These are phyloP conservation scores for Sarocladiaceae sp. DNA, from an alignment of 2,329 filamentous ascomycete genomes.

Conservation along the genomic window DNA sequence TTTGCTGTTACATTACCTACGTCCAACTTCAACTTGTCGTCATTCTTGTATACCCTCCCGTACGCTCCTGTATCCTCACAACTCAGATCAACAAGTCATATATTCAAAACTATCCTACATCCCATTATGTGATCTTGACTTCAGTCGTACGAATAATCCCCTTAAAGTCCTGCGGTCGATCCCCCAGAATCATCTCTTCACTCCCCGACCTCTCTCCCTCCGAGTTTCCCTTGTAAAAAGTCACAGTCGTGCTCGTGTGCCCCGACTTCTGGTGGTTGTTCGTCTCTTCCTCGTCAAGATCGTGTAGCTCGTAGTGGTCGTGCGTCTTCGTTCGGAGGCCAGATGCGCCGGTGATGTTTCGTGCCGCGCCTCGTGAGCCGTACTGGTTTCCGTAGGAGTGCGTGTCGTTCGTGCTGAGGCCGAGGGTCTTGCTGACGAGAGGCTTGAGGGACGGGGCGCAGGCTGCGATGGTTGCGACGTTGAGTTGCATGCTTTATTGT, in stretches of 20 bases:
- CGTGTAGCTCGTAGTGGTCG: constrained; percentile 5
- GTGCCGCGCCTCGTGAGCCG: neutral
- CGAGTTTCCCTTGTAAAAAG: constrained; percentile 4
- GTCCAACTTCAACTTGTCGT: no score
- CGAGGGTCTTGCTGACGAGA: constrained; percentile 25
- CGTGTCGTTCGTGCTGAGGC: constrained; percentile 12
- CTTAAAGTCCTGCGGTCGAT: neutral
- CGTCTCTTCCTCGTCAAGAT: constrained; percentile 1
- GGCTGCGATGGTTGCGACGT: constrained; percentile 34
- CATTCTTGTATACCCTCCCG: no score
- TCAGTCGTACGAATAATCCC: constrained; percentile 9
- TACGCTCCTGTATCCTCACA: no score
- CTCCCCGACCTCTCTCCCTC: constrained; percentile 3
- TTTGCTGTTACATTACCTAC: no score
- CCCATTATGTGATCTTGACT: constrained; percentile 2
- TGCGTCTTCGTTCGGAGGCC: constrained; percentile 1
- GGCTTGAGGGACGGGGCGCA: constrained; percentile 35
- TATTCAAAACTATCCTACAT: neutral
- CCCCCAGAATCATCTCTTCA: constrained; percentile 8
- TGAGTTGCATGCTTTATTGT: constrained; percentile 32
- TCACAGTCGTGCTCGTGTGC: constrained; percentile 1
- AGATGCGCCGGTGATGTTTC: neutral
- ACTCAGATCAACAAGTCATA: no score
- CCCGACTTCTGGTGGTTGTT: neutral
- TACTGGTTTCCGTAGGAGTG: neutral